phyloP scores from a whole-genome alignment of 78 protist genomes.

The Acrasis kona region DNA sequence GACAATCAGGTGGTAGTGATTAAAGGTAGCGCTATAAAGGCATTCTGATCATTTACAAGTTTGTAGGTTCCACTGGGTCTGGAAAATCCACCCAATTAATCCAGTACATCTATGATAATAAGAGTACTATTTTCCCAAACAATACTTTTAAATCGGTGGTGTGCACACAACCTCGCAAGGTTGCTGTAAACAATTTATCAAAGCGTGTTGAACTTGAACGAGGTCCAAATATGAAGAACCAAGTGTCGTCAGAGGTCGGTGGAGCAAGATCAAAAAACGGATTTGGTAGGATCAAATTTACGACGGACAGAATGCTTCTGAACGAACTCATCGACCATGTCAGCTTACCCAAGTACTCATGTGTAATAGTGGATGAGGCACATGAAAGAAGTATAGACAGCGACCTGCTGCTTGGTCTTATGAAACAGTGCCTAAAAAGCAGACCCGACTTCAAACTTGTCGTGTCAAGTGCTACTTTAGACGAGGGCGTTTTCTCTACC shows the following conservation, averaged over 20 bases:
- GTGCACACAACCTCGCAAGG: constrained; percentile 97
- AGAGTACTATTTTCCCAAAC: constrained; percentile 46
- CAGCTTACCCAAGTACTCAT: constrained; percentile 48
- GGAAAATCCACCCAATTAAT: constrained; percentile 98
- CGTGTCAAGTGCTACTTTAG: constrained; percentile 62
- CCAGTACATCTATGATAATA: constrained; percentile 87
- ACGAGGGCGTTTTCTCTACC: constrained; percentile 50
- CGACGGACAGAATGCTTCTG: constrained; percentile 98
- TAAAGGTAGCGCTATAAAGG: too few species aligned
- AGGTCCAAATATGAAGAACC: constrained; percentile 41
- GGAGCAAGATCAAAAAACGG: constrained; percentile 77
- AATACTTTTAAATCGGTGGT: too few species aligned
- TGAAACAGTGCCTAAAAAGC: constrained; percentile 35
- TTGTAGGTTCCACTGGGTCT: constrained; percentile 90
- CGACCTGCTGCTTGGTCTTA: constrained; percentile 89
- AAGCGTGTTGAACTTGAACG: constrained; percentile 90
- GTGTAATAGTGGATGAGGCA: constrained; percentile 96
- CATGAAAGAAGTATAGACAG: constrained; percentile 99
- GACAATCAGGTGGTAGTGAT: background rate
- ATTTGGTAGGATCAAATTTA: constrained; percentile 78
- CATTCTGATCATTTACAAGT: too few species aligned
- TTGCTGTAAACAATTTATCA: constrained; percentile 96
- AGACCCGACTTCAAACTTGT: constrained; percentile 29
- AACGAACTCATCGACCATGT: constrained; percentile 88
- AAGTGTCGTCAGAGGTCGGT: constrained; percentile 86